Conservation (phyloP, 805 yeast genomes). For the Kazachstania viticola region DNA sequence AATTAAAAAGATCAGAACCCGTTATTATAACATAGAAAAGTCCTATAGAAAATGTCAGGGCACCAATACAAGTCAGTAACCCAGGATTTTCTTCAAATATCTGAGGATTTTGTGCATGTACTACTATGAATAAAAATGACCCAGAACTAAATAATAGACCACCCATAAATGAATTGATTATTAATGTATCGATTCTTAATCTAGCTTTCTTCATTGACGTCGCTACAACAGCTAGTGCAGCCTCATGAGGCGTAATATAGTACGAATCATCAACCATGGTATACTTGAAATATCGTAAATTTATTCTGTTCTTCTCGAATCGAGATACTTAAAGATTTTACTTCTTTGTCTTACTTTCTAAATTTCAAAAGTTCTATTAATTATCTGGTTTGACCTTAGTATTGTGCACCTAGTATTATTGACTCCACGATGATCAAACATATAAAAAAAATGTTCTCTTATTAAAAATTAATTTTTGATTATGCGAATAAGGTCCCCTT, state of each 20-base stretch:
- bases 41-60: conserved; percentile 57
- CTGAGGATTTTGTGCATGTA: conserved; percentile 41
- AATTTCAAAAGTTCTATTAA: too few species aligned
- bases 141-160: conserved; percentile 61
- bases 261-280: conserved; percentile 38
- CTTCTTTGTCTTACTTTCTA: too few species aligned
- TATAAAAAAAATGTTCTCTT: too few species aligned
- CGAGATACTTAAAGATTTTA: too few species aligned
- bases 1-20: conserved; percentile 70
- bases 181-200: conserved; percentile 45
- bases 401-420: too few species aligned
- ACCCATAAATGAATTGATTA: conserved; percentile 56
- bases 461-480: too few species aligned
- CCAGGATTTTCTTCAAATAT: conserved; percentile 38
- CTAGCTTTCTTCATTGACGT: conserved; percentile 77
- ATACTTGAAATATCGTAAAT: too few species aligned
- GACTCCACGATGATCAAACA: too few species aligned
- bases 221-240: conserved; percentile 76
- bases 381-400: too few species aligned
- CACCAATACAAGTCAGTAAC: conserved; percentile 43
- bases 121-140: conserved; percentile 53
- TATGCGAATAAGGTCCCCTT: too few species aligned
- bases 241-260: conserved; percentile 67
- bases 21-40: conserved; percentile 60
- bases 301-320: too few species aligned